These are phyloP conservation scores for Flaveria bidentis DNA, from an alignment of 129 eudicot species.

Conservation along the genomic window DNA sequence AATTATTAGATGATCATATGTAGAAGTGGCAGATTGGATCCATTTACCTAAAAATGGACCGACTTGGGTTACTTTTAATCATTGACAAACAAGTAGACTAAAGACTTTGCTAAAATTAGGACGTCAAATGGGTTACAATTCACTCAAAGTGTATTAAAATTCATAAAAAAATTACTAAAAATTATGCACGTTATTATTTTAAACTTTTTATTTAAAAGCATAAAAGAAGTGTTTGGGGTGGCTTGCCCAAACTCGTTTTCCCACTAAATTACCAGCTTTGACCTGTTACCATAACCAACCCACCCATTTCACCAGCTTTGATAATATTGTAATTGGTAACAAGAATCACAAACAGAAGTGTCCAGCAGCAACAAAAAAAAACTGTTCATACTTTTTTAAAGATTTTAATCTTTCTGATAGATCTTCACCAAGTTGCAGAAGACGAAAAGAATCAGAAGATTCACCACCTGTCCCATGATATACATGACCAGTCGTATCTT, in stretches of 20 bases:
- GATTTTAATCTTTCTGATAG: slow-evolving; percentile 57
- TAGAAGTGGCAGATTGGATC: neutral
- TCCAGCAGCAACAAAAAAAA: neutral
- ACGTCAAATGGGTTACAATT: neutral
- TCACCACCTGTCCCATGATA: slow-evolving; percentile 37
- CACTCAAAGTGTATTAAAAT: neutral
- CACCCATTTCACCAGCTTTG: neutral
- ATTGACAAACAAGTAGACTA: neutral
- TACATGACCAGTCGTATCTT: slow-evolving; percentile 16
- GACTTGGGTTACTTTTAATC: neutral
- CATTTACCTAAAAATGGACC: neutral
- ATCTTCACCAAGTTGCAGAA: slow-evolving; percentile 52
- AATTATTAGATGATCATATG: neutral
- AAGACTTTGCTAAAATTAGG: neutral
- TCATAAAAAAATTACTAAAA: neutral
- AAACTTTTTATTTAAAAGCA: neutral
- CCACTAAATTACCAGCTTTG: neutral
- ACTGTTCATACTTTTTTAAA: slow-evolving; percentile 44
- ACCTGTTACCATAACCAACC: neutral
- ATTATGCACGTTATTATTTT: neutral
- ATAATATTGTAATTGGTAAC: neutral
- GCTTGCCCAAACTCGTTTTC: neutral
- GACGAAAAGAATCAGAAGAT: slow-evolving; percentile 48
- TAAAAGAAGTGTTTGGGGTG: neutral
- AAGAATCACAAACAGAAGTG: neutral